Percentiles rank a stretch among this genome's conserved stretches.
Evolutionary conservation across 352 stramenopile species (phyloP).

Genomic region (Phytophthora capsici): DNA sequence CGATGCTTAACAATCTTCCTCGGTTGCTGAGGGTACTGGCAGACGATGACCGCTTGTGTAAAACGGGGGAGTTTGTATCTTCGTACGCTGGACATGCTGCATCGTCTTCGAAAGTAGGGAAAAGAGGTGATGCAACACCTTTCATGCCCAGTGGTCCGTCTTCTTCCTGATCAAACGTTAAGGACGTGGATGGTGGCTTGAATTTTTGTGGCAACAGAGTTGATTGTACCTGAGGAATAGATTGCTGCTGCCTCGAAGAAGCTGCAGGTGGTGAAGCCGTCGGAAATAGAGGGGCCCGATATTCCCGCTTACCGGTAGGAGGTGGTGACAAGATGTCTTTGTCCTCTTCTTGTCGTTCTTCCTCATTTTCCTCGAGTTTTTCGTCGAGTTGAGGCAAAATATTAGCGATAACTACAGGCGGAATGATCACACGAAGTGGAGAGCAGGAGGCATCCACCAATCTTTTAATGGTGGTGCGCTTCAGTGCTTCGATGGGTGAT

Average conservation of each 20-base stretch:
- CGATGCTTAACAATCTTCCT: slow-evolving; percentile 1
- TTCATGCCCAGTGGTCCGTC: slow-evolving; percentile 15
- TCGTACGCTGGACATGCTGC: slow-evolving; percentile 67
- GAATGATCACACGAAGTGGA: slow-evolving; percentile 29
- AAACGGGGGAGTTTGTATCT: slow-evolving; percentile 28
- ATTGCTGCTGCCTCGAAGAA: slow-evolving; percentile 19
- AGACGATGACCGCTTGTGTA: slow-evolving; percentile 25
- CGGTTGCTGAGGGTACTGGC: slow-evolving; percentile 23
- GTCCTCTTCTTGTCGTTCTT: slow-evolving; percentile 1
- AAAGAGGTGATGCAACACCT: slow-evolving; percentile 20
- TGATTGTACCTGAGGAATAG: slow-evolving; percentile 32
- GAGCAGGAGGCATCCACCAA: slow-evolving; percentile 40
- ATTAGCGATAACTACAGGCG: slow-evolving; percentile 13
- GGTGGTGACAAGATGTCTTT: slow-evolving; percentile 19
- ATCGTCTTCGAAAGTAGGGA: slow-evolving; percentile 70
- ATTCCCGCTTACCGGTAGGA: slow-evolving; percentile 10
- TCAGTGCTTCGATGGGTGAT: slow-evolving; percentile 18
- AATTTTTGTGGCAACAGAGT: slow-evolving; percentile 15
- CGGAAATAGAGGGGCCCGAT: not conserved
- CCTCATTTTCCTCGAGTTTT: not conserved
- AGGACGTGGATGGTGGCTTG: not conserved
- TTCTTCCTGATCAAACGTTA: slow-evolving; percentile 20
- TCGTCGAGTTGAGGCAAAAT: not conserved
- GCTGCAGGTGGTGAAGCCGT: slow-evolving; percentile 3
- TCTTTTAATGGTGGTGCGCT: slow-evolving; percentile 22